phyloP scores from a whole-genome alignment of 2,329 filamentous ascomycete species.

The Colletotrichum tofieldiae region DNA sequence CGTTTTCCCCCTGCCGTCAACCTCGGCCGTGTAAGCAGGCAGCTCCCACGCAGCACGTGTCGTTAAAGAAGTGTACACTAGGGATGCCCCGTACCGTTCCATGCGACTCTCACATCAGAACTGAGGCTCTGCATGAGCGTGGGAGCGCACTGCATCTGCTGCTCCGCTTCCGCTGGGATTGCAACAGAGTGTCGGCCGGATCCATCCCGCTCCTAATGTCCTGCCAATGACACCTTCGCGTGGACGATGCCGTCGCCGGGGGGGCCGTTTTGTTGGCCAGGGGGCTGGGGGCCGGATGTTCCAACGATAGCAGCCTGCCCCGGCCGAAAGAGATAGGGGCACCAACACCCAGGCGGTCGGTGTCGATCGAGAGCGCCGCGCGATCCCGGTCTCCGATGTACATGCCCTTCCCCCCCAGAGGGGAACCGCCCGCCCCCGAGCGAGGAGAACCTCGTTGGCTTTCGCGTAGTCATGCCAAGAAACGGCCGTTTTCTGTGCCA shows the following conservation, averaged over 20 bases:
- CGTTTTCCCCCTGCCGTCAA: background rate
- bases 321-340: constrained; percentile 30
- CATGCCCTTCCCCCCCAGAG: constrained; percentile 7
- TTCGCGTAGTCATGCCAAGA: background rate
- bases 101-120: constrained; percentile 30
- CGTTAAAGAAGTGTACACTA: constrained; percentile 29
- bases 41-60: constrained; percentile 13
- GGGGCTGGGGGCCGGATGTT: constrained; percentile 25
- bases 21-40: constrained; percentile 6
- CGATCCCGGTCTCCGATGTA: constrained; percentile 32
- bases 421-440: background rate
- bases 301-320: constrained; percentile 20
- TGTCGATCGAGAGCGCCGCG: constrained; percentile 39
- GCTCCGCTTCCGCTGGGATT: constrained; percentile 14
- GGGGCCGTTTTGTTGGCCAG: background rate
- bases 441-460: background rate
- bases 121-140: constrained; percentile 39
- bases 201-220: constrained; percentile 12
- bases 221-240: constrained; percentile 30
- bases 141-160: constrained; percentile 31
- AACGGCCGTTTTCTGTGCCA: background rate
- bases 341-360: constrained; percentile 38
- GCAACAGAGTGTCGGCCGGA: constrained; percentile 15
- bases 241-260: constrained; percentile 22
- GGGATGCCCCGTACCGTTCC: constrained; percentile 11